Conservation (phyloP, 345 rosid genomes). For the Pseudoturritis turrita region DNA sequence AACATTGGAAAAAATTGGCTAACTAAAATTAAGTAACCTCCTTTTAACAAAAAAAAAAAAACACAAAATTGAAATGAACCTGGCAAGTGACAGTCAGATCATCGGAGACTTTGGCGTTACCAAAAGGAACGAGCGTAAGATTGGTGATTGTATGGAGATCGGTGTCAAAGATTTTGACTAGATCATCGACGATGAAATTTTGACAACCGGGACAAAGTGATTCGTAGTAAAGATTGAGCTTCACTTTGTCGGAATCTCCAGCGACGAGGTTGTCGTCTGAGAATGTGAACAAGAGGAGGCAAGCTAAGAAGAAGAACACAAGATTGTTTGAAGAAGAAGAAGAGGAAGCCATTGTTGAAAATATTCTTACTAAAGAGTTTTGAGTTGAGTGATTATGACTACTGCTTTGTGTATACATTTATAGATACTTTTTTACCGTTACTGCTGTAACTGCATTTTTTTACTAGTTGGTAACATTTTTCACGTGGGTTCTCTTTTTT, state of each 20-base stretch:
- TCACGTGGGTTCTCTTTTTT: neutral
- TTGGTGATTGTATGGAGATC: constrained; percentile 33
- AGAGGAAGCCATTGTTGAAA: constrained; percentile 3
- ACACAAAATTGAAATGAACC: constrained; percentile 14
- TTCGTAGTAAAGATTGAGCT: constrained; percentile 36
- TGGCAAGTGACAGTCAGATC: constrained; percentile 33
- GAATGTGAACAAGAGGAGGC: neutral
- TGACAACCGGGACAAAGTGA: constrained; percentile 42
- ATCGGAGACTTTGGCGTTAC: constrained; percentile 33
- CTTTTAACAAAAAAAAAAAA: neutral
- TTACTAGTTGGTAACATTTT: neutral
- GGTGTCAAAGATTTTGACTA: constrained; percentile 16
- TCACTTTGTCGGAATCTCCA: constrained; percentile 5
- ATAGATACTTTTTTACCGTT: neutral
- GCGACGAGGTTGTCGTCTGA: neutral
- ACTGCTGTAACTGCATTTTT: neutral
- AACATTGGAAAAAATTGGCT: neutral
- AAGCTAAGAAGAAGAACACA: neutral
- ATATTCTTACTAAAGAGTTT: neutral
- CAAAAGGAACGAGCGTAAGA: constrained; percentile 46
- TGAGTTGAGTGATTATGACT: neutral
- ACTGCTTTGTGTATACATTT: neutral
- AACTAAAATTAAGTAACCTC: neutral
- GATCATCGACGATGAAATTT: constrained; percentile 32
- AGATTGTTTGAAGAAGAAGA: neutral